A percentile compares a stretch with the other conserved stretches of the same genome.
Evolutionary conservation across 805 yeast genomes (phyloP).

Genomic region (Saccharomycopsis vini): DNA sequence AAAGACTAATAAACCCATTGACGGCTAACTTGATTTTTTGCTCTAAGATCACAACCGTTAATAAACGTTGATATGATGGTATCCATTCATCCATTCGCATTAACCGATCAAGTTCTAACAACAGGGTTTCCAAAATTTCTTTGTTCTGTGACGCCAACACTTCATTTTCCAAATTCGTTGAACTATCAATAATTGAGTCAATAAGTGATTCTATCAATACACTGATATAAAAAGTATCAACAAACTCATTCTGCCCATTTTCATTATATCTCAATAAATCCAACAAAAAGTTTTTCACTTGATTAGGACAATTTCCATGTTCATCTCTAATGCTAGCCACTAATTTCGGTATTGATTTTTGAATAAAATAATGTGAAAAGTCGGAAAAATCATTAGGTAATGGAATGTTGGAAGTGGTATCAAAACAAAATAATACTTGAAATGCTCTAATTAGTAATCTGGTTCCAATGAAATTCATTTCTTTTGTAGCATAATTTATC

Average conservation of each 20-base stretch:
- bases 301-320: slow-evolving; percentile 51
- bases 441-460: slow-evolving; percentile 63
- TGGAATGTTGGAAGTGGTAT: slow-evolving; percentile 53
- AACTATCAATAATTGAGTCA: slow-evolving; percentile 22
- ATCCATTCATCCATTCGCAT: slow-evolving; percentile 80
- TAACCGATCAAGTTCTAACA: slow-evolving; percentile 64
- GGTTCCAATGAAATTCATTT: slow-evolving; percentile 61
- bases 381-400: slow-evolving; percentile 73
- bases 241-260: slow-evolving; percentile 66
- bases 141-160: slow-evolving; percentile 24
- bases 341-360: slow-evolving; percentile 56
- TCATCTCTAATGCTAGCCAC: slow-evolving; percentile 54
- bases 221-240: slow-evolving; percentile 61
- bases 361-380: slow-evolving; percentile 58
- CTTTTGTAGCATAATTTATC: slow-evolving; percentile 54
- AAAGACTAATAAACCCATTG: slow-evolving; percentile 42
- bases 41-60: slow-evolving; percentile 47
- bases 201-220: slow-evolving; percentile 49
- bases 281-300: slow-evolving; percentile 53
- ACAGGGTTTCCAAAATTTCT: slow-evolving; percentile 37
- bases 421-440: slow-evolving; percentile 64
- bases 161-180: slow-evolving; percentile 25
- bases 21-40: slow-evolving; percentile 53
- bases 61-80: slow-evolving; percentile 55
- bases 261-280: slow-evolving; percentile 77